Conservation (phyloP, 2,329 filamentous ascomycete genomes). For the Diplodia seriata region DNA sequence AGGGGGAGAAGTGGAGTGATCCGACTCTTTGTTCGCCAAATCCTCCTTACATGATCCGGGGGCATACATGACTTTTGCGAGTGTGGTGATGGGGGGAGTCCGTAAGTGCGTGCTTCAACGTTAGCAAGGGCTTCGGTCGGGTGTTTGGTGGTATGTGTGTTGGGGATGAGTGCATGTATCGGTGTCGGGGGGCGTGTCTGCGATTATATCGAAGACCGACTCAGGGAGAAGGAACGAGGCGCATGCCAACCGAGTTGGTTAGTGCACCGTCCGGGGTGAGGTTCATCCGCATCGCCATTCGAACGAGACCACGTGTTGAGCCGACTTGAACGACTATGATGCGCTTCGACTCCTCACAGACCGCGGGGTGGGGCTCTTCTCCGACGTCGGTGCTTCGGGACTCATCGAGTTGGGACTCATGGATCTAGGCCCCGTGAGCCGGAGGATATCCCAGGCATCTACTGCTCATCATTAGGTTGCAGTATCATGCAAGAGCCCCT, state of each 20-base stretch:
- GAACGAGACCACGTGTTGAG: neutral
- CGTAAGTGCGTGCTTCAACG: slow-evolving; percentile 28
- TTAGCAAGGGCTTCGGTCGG: slow-evolving; percentile 28
- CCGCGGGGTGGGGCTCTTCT: neutral
- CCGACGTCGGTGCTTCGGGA: neutral
- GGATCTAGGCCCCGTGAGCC: neutral
- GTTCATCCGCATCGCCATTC: slow-evolving; percentile 5
- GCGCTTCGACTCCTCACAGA: slow-evolving; percentile 12
- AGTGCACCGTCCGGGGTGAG: neutral
- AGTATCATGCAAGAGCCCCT: slow-evolving; percentile 6
- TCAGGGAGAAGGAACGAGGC: neutral
- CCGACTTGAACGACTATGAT: slow-evolving; percentile 5
- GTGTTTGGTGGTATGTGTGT: slow-evolving; percentile 28
- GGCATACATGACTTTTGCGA: slow-evolving; percentile 35
- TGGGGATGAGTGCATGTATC: slow-evolving; percentile 17
- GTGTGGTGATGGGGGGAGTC: slow-evolving; percentile 28
- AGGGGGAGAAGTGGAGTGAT: slow-evolving; percentile 27
- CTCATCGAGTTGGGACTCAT: neutral
- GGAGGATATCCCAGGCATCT: neutral
- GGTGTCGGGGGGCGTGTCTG: slow-evolving; percentile 30
- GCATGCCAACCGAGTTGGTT: slow-evolving; percentile 1
- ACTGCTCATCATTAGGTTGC: slow-evolving; percentile 3
- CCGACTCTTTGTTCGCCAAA: slow-evolving; percentile 29
- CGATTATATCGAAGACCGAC: slow-evolving; percentile 10
- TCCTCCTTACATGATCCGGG: slow-evolving; percentile 36